Evolutionary conservation across 441 rosid species (phyloP).

Genomic region (Breynia disticha): DNA sequence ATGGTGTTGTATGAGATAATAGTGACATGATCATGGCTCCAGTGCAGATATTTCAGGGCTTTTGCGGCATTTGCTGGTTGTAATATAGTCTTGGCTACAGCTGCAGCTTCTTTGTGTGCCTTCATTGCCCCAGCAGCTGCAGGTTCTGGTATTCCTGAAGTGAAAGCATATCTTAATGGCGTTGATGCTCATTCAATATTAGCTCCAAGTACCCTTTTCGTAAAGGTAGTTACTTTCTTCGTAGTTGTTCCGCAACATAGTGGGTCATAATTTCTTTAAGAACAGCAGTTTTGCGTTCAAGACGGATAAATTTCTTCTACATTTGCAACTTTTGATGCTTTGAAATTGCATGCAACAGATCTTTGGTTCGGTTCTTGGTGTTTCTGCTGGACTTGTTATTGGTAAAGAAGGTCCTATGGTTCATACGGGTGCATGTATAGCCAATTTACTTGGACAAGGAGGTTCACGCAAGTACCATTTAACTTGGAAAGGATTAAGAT

Average conservation of each 20-base stretch:
- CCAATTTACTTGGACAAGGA: slow-evolving; percentile 85
- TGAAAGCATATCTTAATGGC: slow-evolving; percentile 94
- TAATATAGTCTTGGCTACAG: slow-evolving; percentile 55
- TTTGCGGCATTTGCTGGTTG: slow-evolving; percentile 55
- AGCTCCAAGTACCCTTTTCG: slow-evolving; percentile 85
- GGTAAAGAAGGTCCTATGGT: slow-evolving; percentile 99
- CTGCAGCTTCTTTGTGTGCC: slow-evolving; percentile 73
- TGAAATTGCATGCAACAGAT: slow-evolving; percentile 29
- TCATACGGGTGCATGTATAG: slow-evolving; percentile 93
- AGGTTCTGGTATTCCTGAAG: slow-evolving; percentile 96
- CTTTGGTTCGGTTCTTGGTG: slow-evolving; percentile 82
- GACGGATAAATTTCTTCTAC: not conserved
- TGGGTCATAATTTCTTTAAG: too few relatives aligned
- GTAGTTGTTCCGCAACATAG: slow-evolving; percentile 1
- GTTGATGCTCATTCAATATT: slow-evolving; percentile 79
- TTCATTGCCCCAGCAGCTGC: slow-evolving; percentile 86
- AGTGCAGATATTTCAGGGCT: slow-evolving; percentile 65
- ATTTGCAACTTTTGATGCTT: not conserved
- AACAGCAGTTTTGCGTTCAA: too few relatives aligned
- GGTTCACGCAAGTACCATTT: slow-evolving; percentile 74
- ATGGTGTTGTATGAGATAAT: not conserved
- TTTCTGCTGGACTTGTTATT: slow-evolving; percentile 81
- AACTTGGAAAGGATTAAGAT: slow-evolving; percentile 92
- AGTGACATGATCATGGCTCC: slow-evolving; percentile 3
- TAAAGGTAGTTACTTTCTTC: slow-evolving; percentile 43